phyloP scores from a whole-genome alignment of 768 basidiomycete genomes.

The Fomitopsis serialis region DNA sequence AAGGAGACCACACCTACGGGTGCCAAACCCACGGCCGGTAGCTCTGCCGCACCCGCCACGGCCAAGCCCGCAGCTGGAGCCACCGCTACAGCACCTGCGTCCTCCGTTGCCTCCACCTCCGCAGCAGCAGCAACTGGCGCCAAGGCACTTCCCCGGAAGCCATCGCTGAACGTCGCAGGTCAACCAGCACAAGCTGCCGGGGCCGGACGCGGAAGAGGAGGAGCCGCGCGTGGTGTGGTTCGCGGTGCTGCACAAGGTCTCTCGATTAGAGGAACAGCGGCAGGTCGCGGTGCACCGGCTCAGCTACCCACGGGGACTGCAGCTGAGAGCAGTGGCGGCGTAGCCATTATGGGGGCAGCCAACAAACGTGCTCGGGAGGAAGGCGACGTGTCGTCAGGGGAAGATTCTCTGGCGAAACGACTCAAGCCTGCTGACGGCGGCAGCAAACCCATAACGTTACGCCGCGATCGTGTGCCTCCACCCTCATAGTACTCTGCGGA shows the following conservation, averaged over 20 bases:
- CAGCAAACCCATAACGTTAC: constrained; percentile 24
- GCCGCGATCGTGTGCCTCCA: constrained; percentile 19
- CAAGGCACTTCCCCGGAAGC: constrained; percentile 27
- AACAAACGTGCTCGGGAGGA: constrained; percentile 62
- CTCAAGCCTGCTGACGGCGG: constrained; percentile 47
- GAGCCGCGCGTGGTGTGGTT: constrained; percentile 7
- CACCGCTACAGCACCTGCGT: constrained; percentile 7
- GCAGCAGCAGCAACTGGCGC: constrained; percentile 23
- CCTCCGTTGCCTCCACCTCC: constrained; percentile 10
- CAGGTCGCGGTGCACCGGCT: constrained; percentile 25
- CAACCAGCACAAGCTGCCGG: constrained; percentile 13
- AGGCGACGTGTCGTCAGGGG: constrained; percentile 27
- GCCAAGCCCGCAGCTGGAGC: constrained; percentile 2
- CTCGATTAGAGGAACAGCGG: constrained; percentile 15
- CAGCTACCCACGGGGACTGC: constrained; percentile 20
- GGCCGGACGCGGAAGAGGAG: constrained; percentile 26
- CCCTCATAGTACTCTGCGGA: constrained; percentile 6
- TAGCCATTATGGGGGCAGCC: constrained; percentile 63
- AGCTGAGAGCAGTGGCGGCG: constrained; percentile 29
- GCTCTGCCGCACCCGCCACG: constrained; percentile 15
- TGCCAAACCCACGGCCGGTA: constrained; percentile 5
- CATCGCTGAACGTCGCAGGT: constrained; percentile 25
- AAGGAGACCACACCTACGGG: constrained; percentile 17
- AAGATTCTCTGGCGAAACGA: constrained; percentile 63
- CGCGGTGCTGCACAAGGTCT: constrained; percentile 30